phyloP scores from a whole-genome alignment of 805 yeast species.

The Candida sanyiensis region DNA sequence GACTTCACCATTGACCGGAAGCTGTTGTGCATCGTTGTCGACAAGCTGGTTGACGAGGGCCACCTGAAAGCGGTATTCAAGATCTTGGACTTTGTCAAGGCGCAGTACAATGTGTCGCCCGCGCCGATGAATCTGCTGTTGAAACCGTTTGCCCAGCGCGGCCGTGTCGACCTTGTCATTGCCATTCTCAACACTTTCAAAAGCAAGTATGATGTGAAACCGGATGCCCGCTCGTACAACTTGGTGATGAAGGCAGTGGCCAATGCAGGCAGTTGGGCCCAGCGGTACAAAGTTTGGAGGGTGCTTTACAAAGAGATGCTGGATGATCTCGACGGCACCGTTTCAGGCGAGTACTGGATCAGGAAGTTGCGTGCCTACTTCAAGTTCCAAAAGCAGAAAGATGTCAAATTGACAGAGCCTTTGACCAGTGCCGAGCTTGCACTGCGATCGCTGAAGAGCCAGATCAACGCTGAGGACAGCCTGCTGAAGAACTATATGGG shows the following conservation, averaged over 20 bases:
- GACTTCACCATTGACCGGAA: slow-evolving; percentile 24
- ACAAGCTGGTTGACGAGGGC: slow-evolving; percentile 24
- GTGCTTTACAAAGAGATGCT: slow-evolving; percentile 24
- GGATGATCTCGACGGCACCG: slow-evolving; percentile 13
- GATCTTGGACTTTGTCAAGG: slow-evolving; percentile 14
- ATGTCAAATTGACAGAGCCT: slow-evolving; percentile 14
- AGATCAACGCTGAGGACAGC: slow-evolving; percentile 3
- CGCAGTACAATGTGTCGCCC: slow-evolving; percentile 12
- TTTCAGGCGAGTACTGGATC: slow-evolving; percentile 25
- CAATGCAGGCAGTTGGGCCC: slow-evolving; percentile 28
- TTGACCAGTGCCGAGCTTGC: no score
- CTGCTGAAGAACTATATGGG: slow-evolving; percentile 8
- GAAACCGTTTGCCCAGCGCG: slow-evolving; percentile 26
- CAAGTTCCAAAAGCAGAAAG: slow-evolving; percentile 16
- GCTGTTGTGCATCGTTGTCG: slow-evolving; percentile 24
- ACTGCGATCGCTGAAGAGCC: slow-evolving; percentile 2
- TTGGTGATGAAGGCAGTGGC: slow-evolving; percentile 31
- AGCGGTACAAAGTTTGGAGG: slow-evolving; percentile 23
- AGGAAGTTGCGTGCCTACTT: slow-evolving; percentile 19
- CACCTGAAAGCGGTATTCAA: slow-evolving; percentile 29
- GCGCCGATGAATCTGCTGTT: slow-evolving; percentile 29
- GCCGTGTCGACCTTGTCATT: slow-evolving; percentile 32
- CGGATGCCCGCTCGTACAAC: slow-evolving; percentile 30
- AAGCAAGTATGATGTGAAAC: slow-evolving; percentile 23
- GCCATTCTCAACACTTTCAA: slow-evolving; percentile 30